Conservation (phyloP, 495 filamentous ascomycete genomes). For the Hypoxylon trugodes region DNA sequence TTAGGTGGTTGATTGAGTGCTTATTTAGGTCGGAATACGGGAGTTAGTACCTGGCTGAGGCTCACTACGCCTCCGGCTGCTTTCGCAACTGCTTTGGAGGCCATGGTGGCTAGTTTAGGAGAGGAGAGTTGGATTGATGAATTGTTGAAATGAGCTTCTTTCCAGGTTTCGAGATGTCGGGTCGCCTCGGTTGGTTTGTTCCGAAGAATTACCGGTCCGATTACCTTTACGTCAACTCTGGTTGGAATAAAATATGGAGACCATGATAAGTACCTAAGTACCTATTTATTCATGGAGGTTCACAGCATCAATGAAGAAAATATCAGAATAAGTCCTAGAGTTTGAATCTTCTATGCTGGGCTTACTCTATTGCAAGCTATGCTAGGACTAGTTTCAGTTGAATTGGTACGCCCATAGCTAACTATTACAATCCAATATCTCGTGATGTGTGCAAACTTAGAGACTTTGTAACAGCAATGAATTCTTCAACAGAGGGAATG, state of each 20-base stretch:
- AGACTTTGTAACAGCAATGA: background rate
- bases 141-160: conserved; percentile 32
- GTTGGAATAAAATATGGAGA: too few species aligned
- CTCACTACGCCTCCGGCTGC: conserved; percentile 55
- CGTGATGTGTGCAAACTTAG: too few species aligned
- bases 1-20: too few species aligned
- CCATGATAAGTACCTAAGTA: conserved; percentile 12
- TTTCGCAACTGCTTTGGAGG: conserved; percentile 62
- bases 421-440: too few species aligned
- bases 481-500: conserved; percentile 13
- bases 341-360: too few species aligned
- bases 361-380: too few species aligned
- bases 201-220: conserved; percentile 39
- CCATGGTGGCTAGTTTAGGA: conserved; percentile 54
- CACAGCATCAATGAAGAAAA: too few species aligned
- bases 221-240: conserved; percentile 37
- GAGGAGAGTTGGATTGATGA: conserved; percentile 23
- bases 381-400: too few species aligned
- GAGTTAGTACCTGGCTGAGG: conserved; percentile 54
- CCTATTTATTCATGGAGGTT: too few species aligned
- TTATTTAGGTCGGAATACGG: background rate
- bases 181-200: conserved; percentile 11
- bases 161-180: conserved; percentile 20
- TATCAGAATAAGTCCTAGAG: too few species aligned
- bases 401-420: too few species aligned